Evolutionary conservation across 2,329 filamentous ascomycete genomes (phyloP).

Genomic region (Pyrenochaeta sp.): DNA sequence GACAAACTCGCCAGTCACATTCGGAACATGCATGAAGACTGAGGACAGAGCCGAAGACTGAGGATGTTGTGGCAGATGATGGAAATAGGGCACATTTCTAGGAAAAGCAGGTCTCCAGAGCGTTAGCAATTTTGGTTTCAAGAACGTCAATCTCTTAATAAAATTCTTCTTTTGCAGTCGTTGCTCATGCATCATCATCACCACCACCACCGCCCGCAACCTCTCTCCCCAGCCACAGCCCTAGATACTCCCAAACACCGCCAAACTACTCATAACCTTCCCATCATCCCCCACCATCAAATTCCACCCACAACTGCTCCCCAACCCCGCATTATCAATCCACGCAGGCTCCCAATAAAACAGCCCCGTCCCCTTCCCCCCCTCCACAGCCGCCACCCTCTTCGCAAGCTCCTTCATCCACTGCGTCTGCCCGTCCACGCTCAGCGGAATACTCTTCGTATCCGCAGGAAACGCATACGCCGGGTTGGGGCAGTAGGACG

Average conservation of each 20-base stretch:
- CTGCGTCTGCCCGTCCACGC: slow-evolving; percentile 66
- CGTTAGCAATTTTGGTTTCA: too few species aligned
- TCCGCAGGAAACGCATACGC: slow-evolving; percentile 67
- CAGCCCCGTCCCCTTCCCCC: slow-evolving; percentile 62
- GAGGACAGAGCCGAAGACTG: not conserved
- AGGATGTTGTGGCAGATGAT: not conserved
- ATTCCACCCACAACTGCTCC: slow-evolving; percentile 71
- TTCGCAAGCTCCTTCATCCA: slow-evolving; percentile 68
- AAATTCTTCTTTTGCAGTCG: too few species aligned
- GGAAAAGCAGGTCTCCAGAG: too few species aligned
- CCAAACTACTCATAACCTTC: slow-evolving; percentile 63
- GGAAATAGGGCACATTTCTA: not conserved
- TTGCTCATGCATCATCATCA: too few species aligned
- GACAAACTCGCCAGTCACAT: slow-evolving; percentile 3
- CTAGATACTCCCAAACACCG: slow-evolving; percentile 62
- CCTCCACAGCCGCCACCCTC: slow-evolving; percentile 61
- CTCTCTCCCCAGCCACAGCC: too few species aligned
- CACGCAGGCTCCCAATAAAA: slow-evolving; percentile 80
- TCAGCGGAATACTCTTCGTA: slow-evolving; percentile 66
- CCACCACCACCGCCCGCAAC: too few species aligned
- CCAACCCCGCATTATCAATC: slow-evolving; percentile 70
- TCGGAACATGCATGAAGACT: not conserved
- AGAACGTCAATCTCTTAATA: too few species aligned
- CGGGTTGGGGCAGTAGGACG: slow-evolving; percentile 67
- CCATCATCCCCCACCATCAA: slow-evolving; percentile 66